Evolutionary conservation across 2,329 filamentous ascomycete genomes (phyloP).

Genomic region (Cladophialophora immunda): DNA sequence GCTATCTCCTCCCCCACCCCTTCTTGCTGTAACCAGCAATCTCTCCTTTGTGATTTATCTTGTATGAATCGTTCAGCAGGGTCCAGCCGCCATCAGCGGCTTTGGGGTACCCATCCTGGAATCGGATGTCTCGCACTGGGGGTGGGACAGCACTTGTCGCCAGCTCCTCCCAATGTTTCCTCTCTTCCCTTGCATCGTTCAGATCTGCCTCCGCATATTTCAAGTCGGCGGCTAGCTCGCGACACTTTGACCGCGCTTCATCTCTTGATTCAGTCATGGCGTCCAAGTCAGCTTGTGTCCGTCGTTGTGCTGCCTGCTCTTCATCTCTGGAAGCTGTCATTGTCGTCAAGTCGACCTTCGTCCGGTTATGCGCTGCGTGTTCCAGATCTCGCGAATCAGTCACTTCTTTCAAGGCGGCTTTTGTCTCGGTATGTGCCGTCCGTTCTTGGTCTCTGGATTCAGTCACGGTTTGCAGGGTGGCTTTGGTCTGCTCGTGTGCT

Average conservation of each 20-base stretch:
- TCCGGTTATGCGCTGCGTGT: background rate
- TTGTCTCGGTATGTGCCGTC: background rate
- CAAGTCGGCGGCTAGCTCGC: no score
- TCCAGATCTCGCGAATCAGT: background rate
- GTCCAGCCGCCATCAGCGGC: background rate
- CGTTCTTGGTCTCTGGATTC: background rate
- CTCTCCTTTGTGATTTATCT: constrained; percentile 1
- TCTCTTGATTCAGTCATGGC: background rate
- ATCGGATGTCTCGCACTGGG: background rate
- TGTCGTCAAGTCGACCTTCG: background rate
- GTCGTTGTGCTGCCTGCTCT: background rate
- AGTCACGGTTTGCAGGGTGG: background rate
- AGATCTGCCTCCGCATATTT: background rate
- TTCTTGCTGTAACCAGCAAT: background rate
- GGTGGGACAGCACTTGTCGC: background rate
- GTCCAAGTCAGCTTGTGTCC: background rate
- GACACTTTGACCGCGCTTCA: no score
- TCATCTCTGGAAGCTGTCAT: background rate
- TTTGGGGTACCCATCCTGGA: background rate
- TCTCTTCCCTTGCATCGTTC: background rate
- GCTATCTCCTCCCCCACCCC: background rate
- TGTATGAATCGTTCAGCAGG: background rate
- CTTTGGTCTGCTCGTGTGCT: background rate
- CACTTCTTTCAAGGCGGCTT: background rate
- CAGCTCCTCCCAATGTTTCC: background rate